A percentile compares a stretch with the other conserved stretches of the same genome.
Conservation (phyloP, 2,329 filamentous ascomycete species). For the Botrytis hyacinthi region DNA sequence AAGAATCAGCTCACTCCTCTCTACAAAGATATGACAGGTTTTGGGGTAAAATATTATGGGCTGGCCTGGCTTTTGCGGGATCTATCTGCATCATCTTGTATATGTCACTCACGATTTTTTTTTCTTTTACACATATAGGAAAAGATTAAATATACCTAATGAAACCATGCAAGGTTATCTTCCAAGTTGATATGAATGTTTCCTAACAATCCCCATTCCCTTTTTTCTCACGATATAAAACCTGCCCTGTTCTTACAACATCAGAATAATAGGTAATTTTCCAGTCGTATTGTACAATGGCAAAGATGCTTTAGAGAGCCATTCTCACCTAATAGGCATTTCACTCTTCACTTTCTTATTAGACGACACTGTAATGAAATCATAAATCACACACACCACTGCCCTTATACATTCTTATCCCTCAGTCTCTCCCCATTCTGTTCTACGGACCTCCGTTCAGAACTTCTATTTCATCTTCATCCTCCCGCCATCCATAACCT, state of each 20-base stretch:
- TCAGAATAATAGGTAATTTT: not conserved
- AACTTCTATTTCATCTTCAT: not conserved
- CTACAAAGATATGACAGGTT: conserved; percentile 18
- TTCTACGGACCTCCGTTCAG: not conserved
- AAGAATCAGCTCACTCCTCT: conserved; percentile 21
- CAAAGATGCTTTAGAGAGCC: not conserved
- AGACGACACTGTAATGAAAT: not conserved
- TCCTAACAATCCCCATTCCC: no score
- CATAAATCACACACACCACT: not conserved
- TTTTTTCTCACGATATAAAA: not conserved
- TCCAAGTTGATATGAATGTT: not conserved
- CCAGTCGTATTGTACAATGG: not conserved
- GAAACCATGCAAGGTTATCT: not conserved
- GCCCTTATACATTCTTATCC: not conserved
- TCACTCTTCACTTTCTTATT: not conserved
- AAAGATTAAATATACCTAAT: conserved; percentile 18
- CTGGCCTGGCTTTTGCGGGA: conserved; percentile 9
- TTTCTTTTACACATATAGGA: conserved; percentile 4
- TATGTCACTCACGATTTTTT: conserved; percentile 15
- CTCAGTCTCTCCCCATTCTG: not conserved
- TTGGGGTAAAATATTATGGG: conserved; percentile 11
- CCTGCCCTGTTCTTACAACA: not conserved
- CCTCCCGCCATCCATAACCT: not conserved
- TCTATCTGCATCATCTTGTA: conserved; percentile 17
- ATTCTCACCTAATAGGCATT: not conserved